Evolutionary conservation across 495 filamentous ascomycete genomes (phyloP), one percentile per base, ranked within the genome.

Genomic region (Talaromyces liani): DNA sequence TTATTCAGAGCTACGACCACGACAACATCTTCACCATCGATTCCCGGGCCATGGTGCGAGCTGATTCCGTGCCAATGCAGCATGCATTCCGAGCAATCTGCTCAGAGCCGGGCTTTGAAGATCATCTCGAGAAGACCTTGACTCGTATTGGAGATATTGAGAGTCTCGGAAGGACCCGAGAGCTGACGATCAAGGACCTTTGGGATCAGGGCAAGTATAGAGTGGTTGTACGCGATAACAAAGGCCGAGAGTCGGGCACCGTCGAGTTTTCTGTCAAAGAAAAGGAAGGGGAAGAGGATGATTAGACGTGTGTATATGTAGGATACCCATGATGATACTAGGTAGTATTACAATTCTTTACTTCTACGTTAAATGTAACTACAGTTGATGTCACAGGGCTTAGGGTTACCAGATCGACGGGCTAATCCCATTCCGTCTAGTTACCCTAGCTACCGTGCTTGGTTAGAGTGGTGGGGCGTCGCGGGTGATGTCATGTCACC

Each of bases 21-120:
- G 84, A 93, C 60, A 98, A 98, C 69, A 84, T 98, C 55, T 97
- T 98, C 75, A 96, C 91, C 34, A 98, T 98, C 69, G 92, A 93
- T 65, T 91, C 87, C 31, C 82, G 85, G 27, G 91, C 92, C 31
- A 88, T 88, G 78, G 94, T 98, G 1, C 87, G 95, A 22, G 94
- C 94, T 5, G 92, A 96, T 75, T 92, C 88, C 4, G 94, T 98
- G 39, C 94, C 94, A 9, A 98, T 98, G 94, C 91, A 93, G 75
- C 85, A 85, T 49, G 94, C 95, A 0, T 97, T 98, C 74, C 82
- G 84, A 33, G 83, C 92, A 65, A 90, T 98, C 6, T 94, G 91
- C 58, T 68, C 74, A 3, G 67, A 84, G 59, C 79, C 82, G 29
- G 88, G 88, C 20, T 98, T 98, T 70, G 87, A 91, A 12, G 76